Conservation (phyloP, 2,329 filamentous ascomycete genomes). For the Scleromitrula shiraiana region DNA sequence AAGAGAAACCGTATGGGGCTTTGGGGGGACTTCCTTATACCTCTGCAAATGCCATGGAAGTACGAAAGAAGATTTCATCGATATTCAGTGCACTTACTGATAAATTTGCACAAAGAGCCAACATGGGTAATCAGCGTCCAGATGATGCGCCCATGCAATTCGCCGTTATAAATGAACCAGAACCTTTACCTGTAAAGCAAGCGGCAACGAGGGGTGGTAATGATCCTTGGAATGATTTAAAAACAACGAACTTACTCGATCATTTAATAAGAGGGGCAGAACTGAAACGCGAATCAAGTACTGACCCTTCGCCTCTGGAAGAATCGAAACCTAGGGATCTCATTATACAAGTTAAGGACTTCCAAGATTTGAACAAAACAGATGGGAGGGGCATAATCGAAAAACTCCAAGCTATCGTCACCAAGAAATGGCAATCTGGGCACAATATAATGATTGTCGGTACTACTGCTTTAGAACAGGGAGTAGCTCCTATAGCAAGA, state of each 20-base stretch:
- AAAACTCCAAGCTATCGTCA: constrained; percentile 63
- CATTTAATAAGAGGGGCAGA: constrained; percentile 45
- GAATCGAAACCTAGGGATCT: constrained; percentile 10
- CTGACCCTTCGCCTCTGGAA: constrained; percentile 24
- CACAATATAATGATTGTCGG: constrained; percentile 70
- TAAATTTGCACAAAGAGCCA: neutral
- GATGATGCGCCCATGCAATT: constrained; percentile 6
- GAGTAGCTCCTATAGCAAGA: constrained; percentile 34
- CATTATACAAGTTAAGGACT: constrained; percentile 74
- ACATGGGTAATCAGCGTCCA: neutral
- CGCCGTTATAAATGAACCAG: constrained; percentile 1
- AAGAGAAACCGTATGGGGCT: too few relatives aligned
- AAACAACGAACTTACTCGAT: constrained; percentile 49
- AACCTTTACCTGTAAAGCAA: too few relatives aligned
- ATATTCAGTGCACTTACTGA: constrained; percentile 2
- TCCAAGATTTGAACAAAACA: constrained; percentile 66
- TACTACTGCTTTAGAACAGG: constrained; percentile 54
- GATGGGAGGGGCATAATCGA: constrained; percentile 63
- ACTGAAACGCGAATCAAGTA: constrained; percentile 24
- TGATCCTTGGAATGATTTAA: constrained; percentile 54
- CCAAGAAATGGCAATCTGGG: constrained; percentile 63
- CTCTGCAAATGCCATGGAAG: neutral
- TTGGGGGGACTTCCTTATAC: too few relatives aligned
- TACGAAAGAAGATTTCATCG: constrained; percentile 1
- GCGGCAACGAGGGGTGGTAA: constrained; percentile 11